phyloP scores from a whole-genome alignment of 2,329 filamentous ascomycete genomes.

The Pyrenophora tritici-repentis region DNA sequence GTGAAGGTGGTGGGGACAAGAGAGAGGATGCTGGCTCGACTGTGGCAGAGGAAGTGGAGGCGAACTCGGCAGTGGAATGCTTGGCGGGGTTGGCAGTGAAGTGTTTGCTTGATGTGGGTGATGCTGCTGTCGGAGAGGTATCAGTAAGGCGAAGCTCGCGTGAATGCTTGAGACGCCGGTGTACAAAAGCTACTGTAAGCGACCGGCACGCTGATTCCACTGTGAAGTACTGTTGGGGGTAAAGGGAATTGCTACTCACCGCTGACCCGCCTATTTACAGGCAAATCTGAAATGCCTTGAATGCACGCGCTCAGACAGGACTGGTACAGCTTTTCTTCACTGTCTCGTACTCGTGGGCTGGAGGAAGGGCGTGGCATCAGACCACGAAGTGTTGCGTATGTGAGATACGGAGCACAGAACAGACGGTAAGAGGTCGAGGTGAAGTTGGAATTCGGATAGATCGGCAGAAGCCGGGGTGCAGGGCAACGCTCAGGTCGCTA shows the following conservation, averaged over 20 bases:
- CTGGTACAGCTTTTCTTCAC: slow-evolving; percentile 19
- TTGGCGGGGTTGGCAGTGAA: slow-evolving; percentile 5
- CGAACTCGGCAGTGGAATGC: neutral
- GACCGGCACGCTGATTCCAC: too few species aligned
- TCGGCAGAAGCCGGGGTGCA: neutral
- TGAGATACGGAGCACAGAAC: neutral
- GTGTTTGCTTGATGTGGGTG: slow-evolving; percentile 4
- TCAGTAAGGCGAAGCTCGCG: neutral
- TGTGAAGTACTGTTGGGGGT: neutral
- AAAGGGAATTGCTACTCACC: slow-evolving; percentile 5
- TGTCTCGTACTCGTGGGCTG: slow-evolving; percentile 7
- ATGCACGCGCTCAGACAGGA: slow-evolving; percentile 24
- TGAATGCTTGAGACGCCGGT: too few species aligned
- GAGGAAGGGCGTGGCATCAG: slow-evolving; percentile 16
- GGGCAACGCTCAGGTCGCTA: neutral
- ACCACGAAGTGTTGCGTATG: neutral
- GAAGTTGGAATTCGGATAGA: neutral
- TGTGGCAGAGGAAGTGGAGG: neutral
- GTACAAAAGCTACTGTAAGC: too few species aligned
- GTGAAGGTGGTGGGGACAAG: slow-evolving; percentile 14
- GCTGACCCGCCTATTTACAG: slow-evolving; percentile 7
- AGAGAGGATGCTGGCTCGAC: neutral
- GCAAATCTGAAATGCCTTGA: slow-evolving; percentile 21
- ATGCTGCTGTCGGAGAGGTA: slow-evolving; percentile 5
- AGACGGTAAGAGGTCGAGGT: neutral